Evolutionary conservation across 768 basidiomycete genomes (phyloP).

Genomic region (Suillus decipiens): DNA sequence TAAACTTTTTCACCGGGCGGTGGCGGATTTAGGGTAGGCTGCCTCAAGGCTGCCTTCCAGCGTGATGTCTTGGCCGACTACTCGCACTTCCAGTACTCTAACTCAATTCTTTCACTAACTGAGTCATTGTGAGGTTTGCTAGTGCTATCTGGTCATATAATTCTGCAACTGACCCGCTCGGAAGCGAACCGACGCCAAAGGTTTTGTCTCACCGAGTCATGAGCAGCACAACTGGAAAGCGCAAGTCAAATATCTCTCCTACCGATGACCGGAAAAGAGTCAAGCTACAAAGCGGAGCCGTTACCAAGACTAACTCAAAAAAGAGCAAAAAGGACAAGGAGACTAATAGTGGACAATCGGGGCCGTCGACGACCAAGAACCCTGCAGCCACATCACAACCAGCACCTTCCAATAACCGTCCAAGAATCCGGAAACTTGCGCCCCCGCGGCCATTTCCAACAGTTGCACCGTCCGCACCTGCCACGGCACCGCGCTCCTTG

Average conservation of each 20-base stretch:
- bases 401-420: constrained; percentile 15
- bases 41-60: not conserved
- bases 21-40: constrained; percentile 12
- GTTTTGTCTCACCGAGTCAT: not conserved
- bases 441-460: constrained; percentile 78
- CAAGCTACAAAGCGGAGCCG: not conserved
- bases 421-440: constrained; percentile 61
- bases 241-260: not conserved
- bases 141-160: not conserved
- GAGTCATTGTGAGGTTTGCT: not conserved
- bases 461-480: constrained; percentile 72
- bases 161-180: not conserved
- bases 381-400: not conserved
- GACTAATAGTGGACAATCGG: not conserved
- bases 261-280: not conserved
- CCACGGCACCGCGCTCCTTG: constrained; percentile 77
- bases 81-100: not conserved
- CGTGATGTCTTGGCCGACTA: not conserved
- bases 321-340: not conserved
- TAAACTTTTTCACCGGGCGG: constrained; percentile 8
- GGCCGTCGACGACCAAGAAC: not conserved
- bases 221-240: not conserved
- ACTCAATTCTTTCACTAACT: not conserved
- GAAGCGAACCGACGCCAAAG: not conserved
- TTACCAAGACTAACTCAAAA: not conserved